Percentiles rank a stretch among this genome's conserved stretches.
phyloP scores from a whole-genome alignment of 805 yeast species.

The Saturnispora serradocipensis region DNA sequence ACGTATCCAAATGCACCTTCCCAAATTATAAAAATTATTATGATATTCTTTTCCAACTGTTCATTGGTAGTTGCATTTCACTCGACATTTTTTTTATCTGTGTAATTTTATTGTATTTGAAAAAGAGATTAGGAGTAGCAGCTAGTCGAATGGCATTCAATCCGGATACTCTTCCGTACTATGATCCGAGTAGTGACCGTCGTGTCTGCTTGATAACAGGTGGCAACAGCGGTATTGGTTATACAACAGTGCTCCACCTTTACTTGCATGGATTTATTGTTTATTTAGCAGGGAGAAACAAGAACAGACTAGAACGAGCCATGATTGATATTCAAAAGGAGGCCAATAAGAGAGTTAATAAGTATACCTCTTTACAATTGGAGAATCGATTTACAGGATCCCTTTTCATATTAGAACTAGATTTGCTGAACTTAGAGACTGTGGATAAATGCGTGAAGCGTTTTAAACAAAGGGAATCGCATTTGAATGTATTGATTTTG shows the following conservation, averaged over 20 bases:
- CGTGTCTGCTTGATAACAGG: constrained; percentile 71
- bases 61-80: background rate
- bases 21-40: too few relatives aligned
- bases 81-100: background rate
- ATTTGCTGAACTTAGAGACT: constrained; percentile 39
- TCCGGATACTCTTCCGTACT: constrained; percentile 51
- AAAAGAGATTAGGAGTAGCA: background rate
- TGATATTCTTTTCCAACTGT: background rate
- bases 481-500: constrained; percentile 54
- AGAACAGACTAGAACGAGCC: constrained; percentile 45
- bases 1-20: too few relatives aligned
- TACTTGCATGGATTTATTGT: constrained; percentile 72
- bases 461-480: constrained; percentile 37
- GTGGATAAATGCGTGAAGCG: constrained; percentile 41
- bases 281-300: constrained; percentile 65
- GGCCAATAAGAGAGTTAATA: constrained; percentile 32
- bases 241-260: constrained; percentile 62
- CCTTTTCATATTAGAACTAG: constrained; percentile 43
- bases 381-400: constrained; percentile 36
- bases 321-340: constrained; percentile 46
- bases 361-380: constrained; percentile 15
- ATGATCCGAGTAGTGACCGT: constrained; percentile 44
- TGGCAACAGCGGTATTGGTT: constrained; percentile 77
- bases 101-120: background rate
- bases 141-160: constrained; percentile 13